A percentile compares a stretch with the other conserved stretches of the same genome.
phyloP scores from a whole-genome alignment of 495 filamentous ascomycete genomes.

The Neurospora sp. region DNA sequence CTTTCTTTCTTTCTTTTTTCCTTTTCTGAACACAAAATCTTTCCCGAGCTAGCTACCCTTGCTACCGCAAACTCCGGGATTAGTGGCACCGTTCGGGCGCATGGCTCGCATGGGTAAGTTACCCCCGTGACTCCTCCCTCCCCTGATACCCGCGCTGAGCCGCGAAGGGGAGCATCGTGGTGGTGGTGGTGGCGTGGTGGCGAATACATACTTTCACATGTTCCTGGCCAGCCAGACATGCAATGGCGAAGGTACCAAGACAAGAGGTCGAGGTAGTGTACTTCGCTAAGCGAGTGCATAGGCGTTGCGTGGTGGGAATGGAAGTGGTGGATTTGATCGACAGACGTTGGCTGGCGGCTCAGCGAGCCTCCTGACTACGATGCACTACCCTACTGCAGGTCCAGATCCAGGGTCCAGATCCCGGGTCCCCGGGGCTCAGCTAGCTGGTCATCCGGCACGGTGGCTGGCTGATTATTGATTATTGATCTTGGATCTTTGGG shows the following conservation, averaged over 20 bases:
- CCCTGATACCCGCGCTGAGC: background rate
- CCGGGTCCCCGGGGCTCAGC: background rate
- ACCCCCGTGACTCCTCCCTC: too few species aligned
- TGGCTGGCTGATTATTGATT: background rate
- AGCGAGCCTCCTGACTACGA: background rate
- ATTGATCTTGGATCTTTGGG: background rate
- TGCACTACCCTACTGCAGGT: background rate
- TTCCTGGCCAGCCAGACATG: background rate
- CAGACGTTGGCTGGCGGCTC: background rate
- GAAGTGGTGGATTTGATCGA: background rate
- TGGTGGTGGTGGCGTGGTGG: background rate
- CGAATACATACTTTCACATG: background rate
- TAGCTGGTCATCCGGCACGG: background rate
- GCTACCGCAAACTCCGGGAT: too few species aligned
- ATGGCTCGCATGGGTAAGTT: background rate
- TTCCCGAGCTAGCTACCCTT: too few species aligned
- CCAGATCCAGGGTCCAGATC: background rate
- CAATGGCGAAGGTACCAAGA: background rate
- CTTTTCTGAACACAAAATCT: too few species aligned
- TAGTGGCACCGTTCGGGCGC: too few species aligned
- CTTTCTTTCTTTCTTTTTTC: background rate
- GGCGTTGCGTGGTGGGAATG: background rate
- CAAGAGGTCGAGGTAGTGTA: background rate
- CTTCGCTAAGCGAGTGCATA: background rate
- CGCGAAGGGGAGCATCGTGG: background rate